Conservation (phyloP, 257 asterid species). For the Gynochthodes officinalis region DNA sequence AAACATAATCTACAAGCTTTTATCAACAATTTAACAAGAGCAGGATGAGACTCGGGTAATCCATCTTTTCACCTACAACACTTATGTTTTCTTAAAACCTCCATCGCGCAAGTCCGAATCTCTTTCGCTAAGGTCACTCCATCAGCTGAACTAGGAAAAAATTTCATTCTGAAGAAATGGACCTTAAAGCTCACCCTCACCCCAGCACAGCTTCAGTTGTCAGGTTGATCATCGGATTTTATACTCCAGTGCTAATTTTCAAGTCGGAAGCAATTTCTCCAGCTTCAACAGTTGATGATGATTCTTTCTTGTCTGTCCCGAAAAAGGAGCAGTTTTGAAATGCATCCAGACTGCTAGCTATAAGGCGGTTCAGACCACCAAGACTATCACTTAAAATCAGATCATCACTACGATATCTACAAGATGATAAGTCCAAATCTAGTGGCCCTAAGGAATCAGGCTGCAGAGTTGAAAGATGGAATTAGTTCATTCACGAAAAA, state of each 20-base stretch:
- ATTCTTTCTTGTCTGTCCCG: conserved; percentile 71
- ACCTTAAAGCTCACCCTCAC: neutral
- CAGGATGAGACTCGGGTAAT: neutral
- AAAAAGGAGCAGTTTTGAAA: conserved; percentile 86
- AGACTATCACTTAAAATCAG: conserved; percentile 86
- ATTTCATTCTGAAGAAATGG: neutral
- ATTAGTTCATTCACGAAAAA: conserved; percentile 21
- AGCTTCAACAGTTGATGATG: conserved; percentile 50
- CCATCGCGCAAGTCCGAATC: neutral
- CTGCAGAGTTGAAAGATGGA: conserved; percentile 43
- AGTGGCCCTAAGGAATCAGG: conserved; percentile 92
- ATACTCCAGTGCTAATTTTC: conserved; percentile 55
- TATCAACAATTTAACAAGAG: conserved; percentile 3
- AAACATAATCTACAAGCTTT: conserved; percentile 16
- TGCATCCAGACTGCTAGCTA: conserved; percentile 87
- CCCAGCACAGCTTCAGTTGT: neutral
- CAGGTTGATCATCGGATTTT: conserved; percentile 8
- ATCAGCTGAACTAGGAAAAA: conserved; percentile 4
- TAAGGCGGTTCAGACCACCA: conserved; percentile 79
- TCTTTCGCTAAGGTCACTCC: conserved; percentile 1
- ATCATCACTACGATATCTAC: conserved; percentile 78
- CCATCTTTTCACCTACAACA: conserved; percentile 4
- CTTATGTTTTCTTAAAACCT: neutral
- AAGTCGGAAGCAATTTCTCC: conserved; percentile 47
- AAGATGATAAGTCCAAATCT: conserved; percentile 81